Evolutionary conservation across 176 grass and related monocot genomes (phyloP).

Genomic region (sorghum (Sorghum bicolor)): DNA sequence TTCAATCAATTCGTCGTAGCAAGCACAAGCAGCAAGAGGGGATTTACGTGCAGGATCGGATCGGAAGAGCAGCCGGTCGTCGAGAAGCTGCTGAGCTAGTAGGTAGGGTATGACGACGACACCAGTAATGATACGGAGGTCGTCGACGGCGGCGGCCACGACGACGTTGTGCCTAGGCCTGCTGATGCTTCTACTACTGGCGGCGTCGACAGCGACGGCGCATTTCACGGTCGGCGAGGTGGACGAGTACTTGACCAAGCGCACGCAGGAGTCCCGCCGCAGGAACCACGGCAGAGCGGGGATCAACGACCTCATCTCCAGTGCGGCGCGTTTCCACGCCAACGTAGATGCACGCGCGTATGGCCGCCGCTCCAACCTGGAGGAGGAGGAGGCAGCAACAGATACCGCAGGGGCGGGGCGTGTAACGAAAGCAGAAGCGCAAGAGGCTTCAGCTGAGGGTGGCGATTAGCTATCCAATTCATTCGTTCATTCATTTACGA

Average conservation of each 20-base stretch:
- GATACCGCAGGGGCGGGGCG: no score
- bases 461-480: background rate
- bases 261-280: background rate
- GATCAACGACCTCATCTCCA: background rate
- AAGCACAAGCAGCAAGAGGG: background rate
- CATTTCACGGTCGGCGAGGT: conserved; percentile 1
- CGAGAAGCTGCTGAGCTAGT: background rate
- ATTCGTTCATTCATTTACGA: background rate
- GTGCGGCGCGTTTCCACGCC: background rate
- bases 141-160: background rate
- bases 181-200: background rate
- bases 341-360: background rate
- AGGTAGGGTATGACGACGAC: background rate
- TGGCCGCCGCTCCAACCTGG: background rate
- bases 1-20: background rate
- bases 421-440: background rate
- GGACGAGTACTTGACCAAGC: background rate
- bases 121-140: background rate
- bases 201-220: background rate
- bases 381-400: background rate
- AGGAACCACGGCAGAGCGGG: background rate
- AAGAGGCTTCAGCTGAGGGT: background rate
- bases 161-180: background rate
- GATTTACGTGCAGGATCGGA: background rate
- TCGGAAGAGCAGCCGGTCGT: background rate